Evolutionary conservation across 257 asterid genomes (phyloP).

Genomic region (Thymus quinquecostatus): DNA sequence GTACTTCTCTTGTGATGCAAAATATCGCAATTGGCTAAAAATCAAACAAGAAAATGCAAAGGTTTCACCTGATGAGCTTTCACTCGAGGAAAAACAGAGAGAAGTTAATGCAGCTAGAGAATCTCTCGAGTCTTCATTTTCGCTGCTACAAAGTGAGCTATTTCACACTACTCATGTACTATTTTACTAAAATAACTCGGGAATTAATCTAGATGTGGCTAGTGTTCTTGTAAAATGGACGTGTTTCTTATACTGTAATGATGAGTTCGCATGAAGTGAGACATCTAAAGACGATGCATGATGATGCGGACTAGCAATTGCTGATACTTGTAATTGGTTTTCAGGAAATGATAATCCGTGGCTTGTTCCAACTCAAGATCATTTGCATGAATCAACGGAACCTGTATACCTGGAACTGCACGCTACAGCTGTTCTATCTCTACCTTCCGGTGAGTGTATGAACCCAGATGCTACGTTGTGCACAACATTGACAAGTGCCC

Average conservation of each 20-base stretch:
- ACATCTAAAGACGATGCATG: background rate
- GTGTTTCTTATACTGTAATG: constrained; percentile 1
- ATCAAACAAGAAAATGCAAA: constrained; percentile 69
- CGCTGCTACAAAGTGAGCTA: constrained; percentile 70
- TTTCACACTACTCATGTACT: constrained; percentile 17
- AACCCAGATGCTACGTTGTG: constrained; percentile 85
- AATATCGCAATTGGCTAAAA: constrained; percentile 90
- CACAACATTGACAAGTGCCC: constrained; percentile 81
- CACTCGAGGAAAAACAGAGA: constrained; percentile 75
- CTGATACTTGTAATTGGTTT: constrained; percentile 29
- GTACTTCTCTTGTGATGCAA: constrained; percentile 95
- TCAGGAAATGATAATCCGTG: constrained; percentile 75
- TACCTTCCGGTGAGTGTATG: constrained; percentile 89
- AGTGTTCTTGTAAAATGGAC: background rate
- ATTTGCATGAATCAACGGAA: constrained; percentile 55
- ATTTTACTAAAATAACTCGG: constrained; percentile 4
- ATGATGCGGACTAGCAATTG: constrained; percentile 16
- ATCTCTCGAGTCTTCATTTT: constrained; percentile 64
- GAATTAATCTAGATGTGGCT: background rate
- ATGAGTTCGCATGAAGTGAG: background rate
- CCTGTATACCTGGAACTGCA: constrained; percentile 82
- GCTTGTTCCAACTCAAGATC: constrained; percentile 86
- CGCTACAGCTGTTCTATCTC: constrained; percentile 78
- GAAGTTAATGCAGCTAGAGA: constrained; percentile 76
- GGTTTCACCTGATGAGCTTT: constrained; percentile 69